phyloP scores from a whole-genome alignment of 1,284 basidiomycete genomes.

The Irpex lacteus region DNA sequence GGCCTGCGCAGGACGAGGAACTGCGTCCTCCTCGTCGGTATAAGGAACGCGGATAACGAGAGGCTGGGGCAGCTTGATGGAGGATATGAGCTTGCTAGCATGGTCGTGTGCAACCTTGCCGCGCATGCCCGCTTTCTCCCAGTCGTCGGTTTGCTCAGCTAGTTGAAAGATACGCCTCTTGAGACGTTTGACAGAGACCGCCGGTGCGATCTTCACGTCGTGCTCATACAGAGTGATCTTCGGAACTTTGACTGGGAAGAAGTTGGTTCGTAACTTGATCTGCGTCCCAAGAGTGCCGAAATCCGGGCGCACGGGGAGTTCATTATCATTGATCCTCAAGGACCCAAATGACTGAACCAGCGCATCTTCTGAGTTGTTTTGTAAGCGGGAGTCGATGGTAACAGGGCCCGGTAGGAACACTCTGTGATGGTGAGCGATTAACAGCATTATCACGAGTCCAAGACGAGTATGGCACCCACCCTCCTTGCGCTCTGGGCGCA shows the following conservation, averaged over 20 bases:
- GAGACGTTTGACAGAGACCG: slow-evolving; percentile 50
- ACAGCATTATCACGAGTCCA: slow-evolving; percentile 1
- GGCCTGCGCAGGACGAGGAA: slow-evolving; percentile 23
- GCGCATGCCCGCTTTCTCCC: slow-evolving; percentile 48
- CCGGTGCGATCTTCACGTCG: slow-evolving; percentile 59
- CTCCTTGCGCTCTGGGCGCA: slow-evolving; percentile 40
- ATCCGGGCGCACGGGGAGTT: slow-evolving; percentile 65
- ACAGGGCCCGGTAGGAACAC: slow-evolving; percentile 51
- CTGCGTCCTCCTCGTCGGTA: slow-evolving; percentile 61
- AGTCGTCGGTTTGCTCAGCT: slow-evolving; percentile 58
- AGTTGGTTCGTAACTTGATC: slow-evolving; percentile 71
- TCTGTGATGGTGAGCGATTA: slow-evolving; percentile 32
- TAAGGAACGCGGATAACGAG: slow-evolving; percentile 53
- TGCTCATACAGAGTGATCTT: slow-evolving; percentile 67
- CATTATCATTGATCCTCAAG: slow-evolving; percentile 39
- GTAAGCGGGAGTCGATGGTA: slow-evolving; percentile 56
- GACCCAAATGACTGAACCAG: slow-evolving; percentile 50
- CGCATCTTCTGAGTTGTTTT: slow-evolving; percentile 52
- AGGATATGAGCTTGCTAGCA: slow-evolving; percentile 61
- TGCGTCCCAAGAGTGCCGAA: slow-evolving; percentile 58
- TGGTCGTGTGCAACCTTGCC: slow-evolving; percentile 68
- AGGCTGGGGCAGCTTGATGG: slow-evolving; percentile 53
- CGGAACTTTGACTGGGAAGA: slow-evolving; percentile 67
- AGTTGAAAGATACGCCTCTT: slow-evolving; percentile 70
- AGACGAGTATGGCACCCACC: slow-evolving; percentile 36